Percentiles rank a stretch among this genome's conserved stretches.
phyloP scores from a whole-genome alignment of 2,329 filamentous ascomycete genomes.

The Claviceps sp. region DNA sequence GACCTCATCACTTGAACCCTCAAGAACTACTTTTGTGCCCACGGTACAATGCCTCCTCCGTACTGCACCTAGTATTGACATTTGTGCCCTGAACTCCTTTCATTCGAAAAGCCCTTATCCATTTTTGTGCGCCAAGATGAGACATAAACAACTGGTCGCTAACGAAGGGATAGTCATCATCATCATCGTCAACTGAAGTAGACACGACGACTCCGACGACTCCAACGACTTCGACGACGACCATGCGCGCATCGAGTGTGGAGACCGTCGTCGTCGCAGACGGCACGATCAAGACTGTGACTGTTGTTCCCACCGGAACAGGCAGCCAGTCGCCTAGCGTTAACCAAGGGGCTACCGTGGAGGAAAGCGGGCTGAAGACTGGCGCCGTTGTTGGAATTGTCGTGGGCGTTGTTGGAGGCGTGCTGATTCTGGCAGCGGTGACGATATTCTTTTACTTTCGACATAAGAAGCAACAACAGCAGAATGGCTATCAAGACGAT shows the following conservation, averaged over 20 bases:
- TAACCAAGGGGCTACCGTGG: constrained; percentile 6
- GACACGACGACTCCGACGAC: neutral
- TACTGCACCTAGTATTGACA: neutral
- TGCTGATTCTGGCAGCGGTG: constrained; percentile 24
- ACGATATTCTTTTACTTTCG: constrained; percentile 31
- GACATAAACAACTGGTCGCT: neutral
- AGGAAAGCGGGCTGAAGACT: constrained; percentile 22
- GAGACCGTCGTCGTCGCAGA: constrained; percentile 42
- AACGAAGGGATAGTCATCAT: neutral
- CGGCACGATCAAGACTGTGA: constrained; percentile 41
- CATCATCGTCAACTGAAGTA: neutral
- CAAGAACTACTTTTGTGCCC: neutral
- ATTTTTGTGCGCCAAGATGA: neutral
- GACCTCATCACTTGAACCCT: neutral
- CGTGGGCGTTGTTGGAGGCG: constrained; percentile 33
- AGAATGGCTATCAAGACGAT: constrained; percentile 28
- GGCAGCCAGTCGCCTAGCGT: constrained; percentile 8
- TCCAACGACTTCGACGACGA: constrained; percentile 10
- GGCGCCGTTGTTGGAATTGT: constrained; percentile 40
- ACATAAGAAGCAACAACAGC: constrained; percentile 29
- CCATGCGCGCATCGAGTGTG: constrained; percentile 16
- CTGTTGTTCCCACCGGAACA: constrained; percentile 30
- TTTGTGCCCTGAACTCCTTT: too few species aligned
- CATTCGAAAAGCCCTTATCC: too few species aligned
- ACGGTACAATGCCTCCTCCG: neutral